Evolutionary conservation across 371 early-diverging fungal genomes (phyloP), one percentile per base, ranked within the genome.

Genomic region (Lichtheimia ornata): DNA sequence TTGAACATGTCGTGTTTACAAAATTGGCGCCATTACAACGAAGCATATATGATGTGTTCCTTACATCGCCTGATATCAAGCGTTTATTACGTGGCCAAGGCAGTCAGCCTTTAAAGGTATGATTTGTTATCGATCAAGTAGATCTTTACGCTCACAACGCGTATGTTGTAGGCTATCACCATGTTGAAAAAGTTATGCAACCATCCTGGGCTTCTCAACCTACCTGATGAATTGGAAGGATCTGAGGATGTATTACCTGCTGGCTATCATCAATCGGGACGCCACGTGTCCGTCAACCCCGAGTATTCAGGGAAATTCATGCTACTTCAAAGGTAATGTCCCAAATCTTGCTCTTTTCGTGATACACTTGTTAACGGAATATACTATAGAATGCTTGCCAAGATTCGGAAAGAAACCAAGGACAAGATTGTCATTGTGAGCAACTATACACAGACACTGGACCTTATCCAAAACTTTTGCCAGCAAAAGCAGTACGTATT

Each of bases 401-500:
- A 76, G 61, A 88, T 89, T 61, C 90, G 89, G 59, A 81, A 85
- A 25, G 86, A 87, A 12, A 87, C 94, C 22, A 78, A 81, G 35
- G 97, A 97, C 68, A 98, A 98, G 73, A 95, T 98, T 68, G 98
- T 98, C 2, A 79, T 98, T 28, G 97, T 98, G 53, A 93, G 93
- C 55, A 98, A 98, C 64, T 98, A 97, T 71, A 98, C 98, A 0
- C 97, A 98, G 74, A 98, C 99, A 5, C 76, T 98, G 58, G 97
- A 99, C 66, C 72, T 97, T 57, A 94, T 99, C 72, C 97, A 97
- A 62, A 76, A 83, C 13, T 84, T 92, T 57, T 97, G 97, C 62
- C 76, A 86, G 1, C 84, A 85, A 45, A 84, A 86, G 51, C 84
- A 82, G 84, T 94, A 75, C 64, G 79, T 53, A 5, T 28, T 44